phyloP scores from a whole-genome alignment of 1,139 yeast genomes.

The Tardiomyces digboiensis region DNA sequence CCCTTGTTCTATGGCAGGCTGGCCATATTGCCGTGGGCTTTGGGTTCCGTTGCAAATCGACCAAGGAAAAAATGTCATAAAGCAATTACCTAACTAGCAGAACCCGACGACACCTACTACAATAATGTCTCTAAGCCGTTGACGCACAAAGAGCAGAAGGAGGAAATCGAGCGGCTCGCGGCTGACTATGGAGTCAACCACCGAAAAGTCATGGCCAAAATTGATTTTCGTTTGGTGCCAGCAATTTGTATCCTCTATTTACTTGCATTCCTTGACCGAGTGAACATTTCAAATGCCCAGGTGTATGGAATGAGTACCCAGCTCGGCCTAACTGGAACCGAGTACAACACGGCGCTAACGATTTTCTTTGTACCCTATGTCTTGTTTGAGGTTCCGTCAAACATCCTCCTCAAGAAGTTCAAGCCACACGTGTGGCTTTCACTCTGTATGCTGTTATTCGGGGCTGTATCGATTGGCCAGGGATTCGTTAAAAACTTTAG shows the following conservation, averaged over 20 bases:
- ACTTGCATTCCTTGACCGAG: conserved; percentile 62
- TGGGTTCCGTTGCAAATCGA: too few relatives aligned
- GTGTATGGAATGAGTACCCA: conserved; percentile 52
- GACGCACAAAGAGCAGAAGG: conserved; percentile 1
- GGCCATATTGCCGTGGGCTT: too few relatives aligned
- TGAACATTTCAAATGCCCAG: conserved; percentile 66
- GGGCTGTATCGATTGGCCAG: conserved; percentile 54
- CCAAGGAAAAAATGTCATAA: too few relatives aligned
- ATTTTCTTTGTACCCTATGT: conserved; percentile 68
- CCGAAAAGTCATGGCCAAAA: conserved; percentile 46
- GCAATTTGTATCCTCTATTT: conserved; percentile 62
- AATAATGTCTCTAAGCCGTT: too few relatives aligned
- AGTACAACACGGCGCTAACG: conserved; percentile 50
- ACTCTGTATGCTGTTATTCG: conserved; percentile 47
- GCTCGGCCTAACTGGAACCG: conserved; percentile 43
- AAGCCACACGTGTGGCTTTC: conserved; percentile 60
- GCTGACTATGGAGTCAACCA: conserved; percentile 35
- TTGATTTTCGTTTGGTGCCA: conserved; percentile 58
- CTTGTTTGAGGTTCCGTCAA: conserved; percentile 57
- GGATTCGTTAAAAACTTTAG: conserved; percentile 54
- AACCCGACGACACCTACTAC: too few relatives aligned
- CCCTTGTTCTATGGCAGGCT: too few relatives aligned
- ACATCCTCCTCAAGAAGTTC: conserved; percentile 47
- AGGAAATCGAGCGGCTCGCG: conserved; percentile 32
- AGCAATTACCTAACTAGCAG: too few relatives aligned